These are phyloP conservation scores for Galium porrigens DNA, from an alignment of 305 asterid genomes.

Conservation along the genomic window DNA sequence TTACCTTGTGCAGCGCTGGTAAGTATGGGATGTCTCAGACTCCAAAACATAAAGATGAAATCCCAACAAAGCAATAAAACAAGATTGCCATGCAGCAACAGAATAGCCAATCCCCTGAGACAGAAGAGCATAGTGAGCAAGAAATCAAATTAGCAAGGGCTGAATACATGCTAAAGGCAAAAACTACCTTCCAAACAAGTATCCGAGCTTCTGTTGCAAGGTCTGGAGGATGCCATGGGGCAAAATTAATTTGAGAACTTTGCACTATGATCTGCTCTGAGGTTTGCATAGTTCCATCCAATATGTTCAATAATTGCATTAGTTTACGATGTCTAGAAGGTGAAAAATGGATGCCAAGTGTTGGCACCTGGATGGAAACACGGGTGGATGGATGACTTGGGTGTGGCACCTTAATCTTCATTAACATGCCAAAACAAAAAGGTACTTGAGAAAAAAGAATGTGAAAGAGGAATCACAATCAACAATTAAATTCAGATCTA, in stretches of 20 bases:
- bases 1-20: slow-evolving; percentile 89
- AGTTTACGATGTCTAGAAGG: slow-evolving; percentile 73
- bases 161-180: slow-evolving; percentile 16
- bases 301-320: slow-evolving; percentile 48
- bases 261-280: slow-evolving; percentile 43
- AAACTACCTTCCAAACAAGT: slow-evolving; percentile 64
- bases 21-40: slow-evolving; percentile 64
- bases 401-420: slow-evolving; percentile 78
- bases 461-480: neutral
- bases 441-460: neutral
- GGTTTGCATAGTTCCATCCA: slow-evolving; percentile 43
- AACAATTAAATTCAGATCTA: neutral
- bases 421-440: slow-evolving; percentile 11
- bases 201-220: slow-evolving; percentile 70
- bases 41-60: slow-evolving; percentile 77
- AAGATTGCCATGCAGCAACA: slow-evolving; percentile 88
- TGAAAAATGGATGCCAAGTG: slow-evolving; percentile 87
- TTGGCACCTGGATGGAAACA: slow-evolving; percentile 75
- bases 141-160: slow-evolving; percentile 8
- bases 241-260: slow-evolving; percentile 40
- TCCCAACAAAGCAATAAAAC: slow-evolving; percentile 73
- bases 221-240: slow-evolving; percentile 77
- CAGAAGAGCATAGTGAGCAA: slow-evolving; percentile 21
- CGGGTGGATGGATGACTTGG: slow-evolving; percentile 80
- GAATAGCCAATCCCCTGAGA: slow-evolving; percentile 96